Evolutionary conservation across 2,329 filamentous ascomycete genomes (phyloP).

Genomic region (Alternaria dauci): DNA sequence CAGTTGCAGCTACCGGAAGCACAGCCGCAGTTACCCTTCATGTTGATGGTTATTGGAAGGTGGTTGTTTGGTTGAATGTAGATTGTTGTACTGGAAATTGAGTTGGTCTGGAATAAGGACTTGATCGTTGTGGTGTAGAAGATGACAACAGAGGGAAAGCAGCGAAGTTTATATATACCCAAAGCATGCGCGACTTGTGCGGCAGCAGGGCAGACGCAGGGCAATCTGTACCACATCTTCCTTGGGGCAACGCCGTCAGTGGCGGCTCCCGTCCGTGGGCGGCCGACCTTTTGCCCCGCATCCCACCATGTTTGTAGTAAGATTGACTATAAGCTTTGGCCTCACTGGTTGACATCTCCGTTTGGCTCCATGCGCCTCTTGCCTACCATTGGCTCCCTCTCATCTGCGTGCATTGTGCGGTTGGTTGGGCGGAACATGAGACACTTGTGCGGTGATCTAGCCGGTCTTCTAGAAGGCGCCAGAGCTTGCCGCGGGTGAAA

Average conservation of each 20-base stretch:
- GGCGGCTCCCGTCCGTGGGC: not conserved
- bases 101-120: not conserved
- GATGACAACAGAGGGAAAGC: not conserved
- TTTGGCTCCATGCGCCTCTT: not conserved
- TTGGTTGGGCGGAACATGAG: conserved; percentile 8
- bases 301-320: not conserved
- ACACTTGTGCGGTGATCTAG: conserved; percentile 19
- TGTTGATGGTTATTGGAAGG: conserved; percentile 11
- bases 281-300: conserved; percentile 5
- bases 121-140: conserved; percentile 1
- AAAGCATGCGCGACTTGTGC: conserved; percentile 33
- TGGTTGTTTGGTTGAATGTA: conserved; percentile 4
- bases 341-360: conserved; percentile 1
- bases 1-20: conserved; percentile 35
- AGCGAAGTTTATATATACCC: conserved; percentile 21
- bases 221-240: not conserved
- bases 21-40: conserved; percentile 39
- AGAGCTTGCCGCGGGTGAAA: conserved; percentile 1
- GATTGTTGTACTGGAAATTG: not conserved
- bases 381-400: not conserved
- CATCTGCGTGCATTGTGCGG: conserved; percentile 10
- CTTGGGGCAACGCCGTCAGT: not conserved
- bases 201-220: conserved; percentile 7
- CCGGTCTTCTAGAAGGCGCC: not conserved
- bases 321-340: conserved; percentile 1